phyloP scores from a whole-genome alignment of 108 stramenopile species.

The Phaeodactylum tricornutum region DNA sequence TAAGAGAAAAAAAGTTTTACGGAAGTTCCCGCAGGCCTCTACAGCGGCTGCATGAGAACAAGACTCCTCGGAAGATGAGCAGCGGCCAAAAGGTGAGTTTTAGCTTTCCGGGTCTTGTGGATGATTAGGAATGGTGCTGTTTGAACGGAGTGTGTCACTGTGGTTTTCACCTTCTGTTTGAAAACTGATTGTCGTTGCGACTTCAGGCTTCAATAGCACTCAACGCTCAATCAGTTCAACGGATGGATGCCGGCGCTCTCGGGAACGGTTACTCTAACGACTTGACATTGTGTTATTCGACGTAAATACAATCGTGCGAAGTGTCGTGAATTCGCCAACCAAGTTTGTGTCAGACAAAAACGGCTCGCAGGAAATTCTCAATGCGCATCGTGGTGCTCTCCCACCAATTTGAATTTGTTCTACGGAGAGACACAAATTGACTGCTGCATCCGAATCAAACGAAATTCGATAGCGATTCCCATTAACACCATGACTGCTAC shows the following conservation, averaged over 20 bases:
- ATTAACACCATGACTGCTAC: neutral
- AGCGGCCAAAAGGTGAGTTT: neutral
- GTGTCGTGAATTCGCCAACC: too few species aligned
- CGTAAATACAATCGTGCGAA: too few species aligned
- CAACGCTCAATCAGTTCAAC: too few species aligned
- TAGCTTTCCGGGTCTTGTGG: slow-evolving; percentile 1
- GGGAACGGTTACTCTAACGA: too few species aligned
- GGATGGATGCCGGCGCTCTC: too few species aligned
- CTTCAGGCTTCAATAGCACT: too few species aligned
- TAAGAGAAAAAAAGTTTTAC: neutral
- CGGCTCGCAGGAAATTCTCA: neutral
- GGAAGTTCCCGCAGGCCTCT: neutral
- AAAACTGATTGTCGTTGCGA: too few species aligned
- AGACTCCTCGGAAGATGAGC: neutral
- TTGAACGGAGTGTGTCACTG: neutral
- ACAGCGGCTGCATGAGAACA: neutral
- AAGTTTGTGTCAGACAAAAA: too few species aligned
- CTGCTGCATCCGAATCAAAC: neutral
- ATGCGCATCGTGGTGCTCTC: neutral
- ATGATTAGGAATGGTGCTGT: neutral
- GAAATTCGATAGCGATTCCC: neutral
- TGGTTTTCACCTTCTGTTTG: too few species aligned
- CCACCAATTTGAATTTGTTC: neutral
- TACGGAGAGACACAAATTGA: neutral
- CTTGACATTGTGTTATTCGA: too few species aligned